phyloP scores from a whole-genome alignment of 1,284 basidiomycete species.

The Rhodotorula sp. region DNA sequence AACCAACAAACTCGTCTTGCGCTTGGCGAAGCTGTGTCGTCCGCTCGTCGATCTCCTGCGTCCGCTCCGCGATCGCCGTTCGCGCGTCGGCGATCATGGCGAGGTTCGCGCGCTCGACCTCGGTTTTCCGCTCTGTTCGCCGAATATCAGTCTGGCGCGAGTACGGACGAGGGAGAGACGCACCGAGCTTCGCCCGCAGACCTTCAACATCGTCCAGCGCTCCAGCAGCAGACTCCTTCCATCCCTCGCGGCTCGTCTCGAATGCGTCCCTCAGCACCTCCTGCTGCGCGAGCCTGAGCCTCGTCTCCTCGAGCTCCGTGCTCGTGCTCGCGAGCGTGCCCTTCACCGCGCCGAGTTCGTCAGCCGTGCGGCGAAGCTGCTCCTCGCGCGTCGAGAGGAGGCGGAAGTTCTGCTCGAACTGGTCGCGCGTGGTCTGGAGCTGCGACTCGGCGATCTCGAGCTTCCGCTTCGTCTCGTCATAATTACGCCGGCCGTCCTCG shows the following conservation, averaged over 20 bases:
- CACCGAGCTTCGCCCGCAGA: conserved; percentile 42
- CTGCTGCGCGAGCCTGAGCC: conserved; percentile 28
- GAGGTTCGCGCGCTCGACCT: conserved; percentile 33
- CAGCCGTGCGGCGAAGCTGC: conserved; percentile 34
- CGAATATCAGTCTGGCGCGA: accelerated
- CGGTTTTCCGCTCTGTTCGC: conserved; percentile 32
- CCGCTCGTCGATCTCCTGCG: conserved; percentile 11
- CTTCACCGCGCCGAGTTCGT: conserved; percentile 37
- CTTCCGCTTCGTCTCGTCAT: conserved; percentile 74
- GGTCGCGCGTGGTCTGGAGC: conserved; percentile 74
- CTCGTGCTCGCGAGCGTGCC: conserved; percentile 19
- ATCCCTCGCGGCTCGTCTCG: conserved; percentile 40
- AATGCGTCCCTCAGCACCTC: conserved; percentile 38
- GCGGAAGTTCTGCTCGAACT: conserved; percentile 83
- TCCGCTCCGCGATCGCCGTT: conserved; percentile 9
- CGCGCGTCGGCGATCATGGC: conserved; percentile 13
- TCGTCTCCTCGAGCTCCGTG: conserved; percentile 18
- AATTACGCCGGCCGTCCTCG: conserved; percentile 62
- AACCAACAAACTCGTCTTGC: conserved; percentile 19
- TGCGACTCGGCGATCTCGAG: conserved; percentile 80
- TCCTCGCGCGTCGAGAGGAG: conserved; percentile 56
- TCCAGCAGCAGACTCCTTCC: conserved; percentile 37
- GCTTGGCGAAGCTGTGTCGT: conserved; percentile 10
- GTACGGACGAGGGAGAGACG: neutral
- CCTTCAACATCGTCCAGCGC: conserved; percentile 43